Evolutionary conservation across 495 filamentous ascomycete genomes (phyloP).

Genomic region (Xylona heveae): DNA sequence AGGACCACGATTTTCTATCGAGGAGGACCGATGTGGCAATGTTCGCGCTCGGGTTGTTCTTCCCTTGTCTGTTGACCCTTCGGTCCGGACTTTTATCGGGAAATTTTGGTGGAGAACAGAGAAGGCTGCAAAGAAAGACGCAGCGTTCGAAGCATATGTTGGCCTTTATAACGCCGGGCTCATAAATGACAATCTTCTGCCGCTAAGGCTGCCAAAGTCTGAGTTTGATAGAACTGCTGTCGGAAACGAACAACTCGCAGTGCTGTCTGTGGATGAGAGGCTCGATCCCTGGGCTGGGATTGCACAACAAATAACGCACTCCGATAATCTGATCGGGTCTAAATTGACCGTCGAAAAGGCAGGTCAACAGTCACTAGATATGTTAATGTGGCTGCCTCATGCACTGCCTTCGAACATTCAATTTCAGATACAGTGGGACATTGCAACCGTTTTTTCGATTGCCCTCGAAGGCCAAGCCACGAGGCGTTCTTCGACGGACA

Average conservation of each 20-base stretch:
- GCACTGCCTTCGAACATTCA: no score
- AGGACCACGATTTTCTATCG: conserved; percentile 27
- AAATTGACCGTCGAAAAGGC: no score
- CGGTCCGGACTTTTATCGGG: conserved; percentile 34
- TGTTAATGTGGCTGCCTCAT: no score
- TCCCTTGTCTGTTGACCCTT: conserved; percentile 43
- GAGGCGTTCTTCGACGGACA: no score
- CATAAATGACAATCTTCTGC: conserved; percentile 63
- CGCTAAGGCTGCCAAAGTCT: conserved; percentile 20
- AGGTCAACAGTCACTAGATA: no score
- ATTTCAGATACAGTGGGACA: no score
- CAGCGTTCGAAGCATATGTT: conserved; percentile 64
- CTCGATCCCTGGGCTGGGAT: conserved; percentile 46
- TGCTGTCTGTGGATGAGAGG: conserved; percentile 29
- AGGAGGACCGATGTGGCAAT: conserved; percentile 1
- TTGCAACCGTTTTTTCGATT: no score
- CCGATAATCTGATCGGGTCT: conserved; percentile 15
- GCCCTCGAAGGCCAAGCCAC: no score
- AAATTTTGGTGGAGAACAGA: conserved; percentile 43
- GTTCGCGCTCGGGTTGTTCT: conserved; percentile 41
- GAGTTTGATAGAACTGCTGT: conserved; percentile 16
- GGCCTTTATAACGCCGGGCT: conserved; percentile 47
- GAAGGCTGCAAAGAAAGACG: conserved; percentile 55
- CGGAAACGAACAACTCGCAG: conserved; percentile 18
- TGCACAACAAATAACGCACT: conserved; percentile 28